Base-by-base conservation (phyloP, 2,329 filamentous ascomycete species). In the Septoria linicola region DNA sequence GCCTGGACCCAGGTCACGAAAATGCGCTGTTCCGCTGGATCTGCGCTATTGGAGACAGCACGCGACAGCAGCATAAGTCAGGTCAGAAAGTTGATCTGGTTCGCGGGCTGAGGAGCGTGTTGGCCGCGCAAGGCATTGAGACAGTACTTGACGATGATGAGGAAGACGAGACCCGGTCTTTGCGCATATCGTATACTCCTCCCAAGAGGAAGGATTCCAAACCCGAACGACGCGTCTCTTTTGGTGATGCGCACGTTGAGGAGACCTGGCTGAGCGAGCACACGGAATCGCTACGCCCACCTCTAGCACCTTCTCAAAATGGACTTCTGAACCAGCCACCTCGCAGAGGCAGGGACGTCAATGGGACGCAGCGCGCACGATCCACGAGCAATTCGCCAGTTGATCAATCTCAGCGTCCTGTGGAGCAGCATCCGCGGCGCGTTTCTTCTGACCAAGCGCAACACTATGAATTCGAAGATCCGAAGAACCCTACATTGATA, bases 1-100 rank as follows among this genome's bases (percentile, higher is more conserved):
- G 83, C 48, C 74, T 89, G 58, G 79, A 88, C 53, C 78, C 82
- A n/a, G 83, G 88, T 62, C 78, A 86, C 59, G 88, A 91, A 63
- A 83, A 84, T 61, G 82, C 87, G 60, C 85, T 90, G 63, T 83
- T 89, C 58, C 82, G 85, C 57, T 84, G 95, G 62, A 72, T 96
- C 49, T 88, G 93, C 67, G 85, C 85, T 63, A 82, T 96, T 66
- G 87, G 88, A 45, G 83, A 83, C 48, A 58, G 48, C 42, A 59
- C 59, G 50, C 58, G 61, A 65, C 51, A 50, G 25, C 51, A 53
- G 37, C 57, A 57, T 39, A 51, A 55, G 11, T 39, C 45, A 14
- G 51, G 55, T 8, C 41, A 54, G 42, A 34, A 48, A 30, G 57
- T 54, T 20, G 54, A 64, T 54, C 37, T 67, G 47, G 56, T 64